These are phyloP conservation scores for Penicillium brevicompactum DNA, from an alignment of 2,329 filamentous ascomycete species.

Conservation along the genomic window DNA sequence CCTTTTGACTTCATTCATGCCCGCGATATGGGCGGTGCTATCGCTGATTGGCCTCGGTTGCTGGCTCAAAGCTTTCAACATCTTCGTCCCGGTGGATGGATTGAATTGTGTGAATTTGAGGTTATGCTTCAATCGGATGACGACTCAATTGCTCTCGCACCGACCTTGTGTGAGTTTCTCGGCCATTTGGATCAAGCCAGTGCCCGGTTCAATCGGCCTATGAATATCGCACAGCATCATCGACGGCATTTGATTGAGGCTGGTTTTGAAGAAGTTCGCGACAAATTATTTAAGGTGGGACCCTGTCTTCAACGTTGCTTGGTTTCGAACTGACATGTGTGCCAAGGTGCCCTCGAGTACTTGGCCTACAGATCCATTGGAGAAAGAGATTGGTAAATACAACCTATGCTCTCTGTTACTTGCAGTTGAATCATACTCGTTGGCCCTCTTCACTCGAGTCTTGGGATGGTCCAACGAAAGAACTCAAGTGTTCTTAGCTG, in stretches of 20 bases:
- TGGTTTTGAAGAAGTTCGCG: slow-evolving; percentile 56
- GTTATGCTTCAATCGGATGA: slow-evolving; percentile 35
- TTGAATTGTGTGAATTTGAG: slow-evolving; percentile 49
- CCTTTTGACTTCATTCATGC: slow-evolving; percentile 38
- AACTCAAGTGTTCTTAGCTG: slow-evolving; percentile 41
- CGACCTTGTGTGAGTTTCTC: slow-evolving; percentile 29
- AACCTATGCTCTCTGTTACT: slow-evolving; percentile 34
- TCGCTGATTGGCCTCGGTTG: slow-evolving; percentile 31
- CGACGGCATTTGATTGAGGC: slow-evolving; percentile 51
- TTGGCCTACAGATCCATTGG: slow-evolving; percentile 51
- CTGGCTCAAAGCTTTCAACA: slow-evolving; percentile 25
- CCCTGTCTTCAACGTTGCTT: neutral
- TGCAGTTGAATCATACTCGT: slow-evolving; percentile 33
- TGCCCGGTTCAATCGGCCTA: slow-evolving; percentile 34
- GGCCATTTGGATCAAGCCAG: slow-evolving; percentile 31
- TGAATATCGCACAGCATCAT: slow-evolving; percentile 39
- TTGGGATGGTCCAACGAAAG: slow-evolving; percentile 41
- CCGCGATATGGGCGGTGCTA: slow-evolving; percentile 35
- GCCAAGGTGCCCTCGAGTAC: slow-evolving; percentile 49
- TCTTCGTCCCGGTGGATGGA: slow-evolving; percentile 54
- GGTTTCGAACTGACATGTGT: neutral
- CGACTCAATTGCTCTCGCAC: slow-evolving; percentile 27
- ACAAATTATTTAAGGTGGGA: slow-evolving; percentile 48
- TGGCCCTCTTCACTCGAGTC: slow-evolving; percentile 34
- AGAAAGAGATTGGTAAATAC: slow-evolving; percentile 46